Conservation (phyloP, 2,329 filamentous ascomycete genomes). For the Calonectria pauciramosa region DNA sequence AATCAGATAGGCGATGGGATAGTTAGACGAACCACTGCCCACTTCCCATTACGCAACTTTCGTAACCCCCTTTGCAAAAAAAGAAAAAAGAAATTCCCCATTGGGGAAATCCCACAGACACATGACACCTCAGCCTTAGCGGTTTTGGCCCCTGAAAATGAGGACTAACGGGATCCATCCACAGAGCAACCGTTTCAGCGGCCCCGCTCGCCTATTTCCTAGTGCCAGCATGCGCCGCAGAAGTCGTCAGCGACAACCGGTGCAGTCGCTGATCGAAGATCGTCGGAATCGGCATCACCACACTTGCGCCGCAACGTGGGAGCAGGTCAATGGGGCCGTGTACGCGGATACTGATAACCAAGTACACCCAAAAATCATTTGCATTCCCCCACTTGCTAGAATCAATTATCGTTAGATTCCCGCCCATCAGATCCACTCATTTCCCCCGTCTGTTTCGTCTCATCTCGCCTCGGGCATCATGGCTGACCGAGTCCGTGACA, state of each 20-base stretch:
- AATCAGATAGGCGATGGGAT: neutral
- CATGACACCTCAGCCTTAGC: neutral
- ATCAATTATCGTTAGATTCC: neutral
- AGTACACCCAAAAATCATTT: too few relatives aligned
- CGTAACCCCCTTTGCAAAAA: neutral
- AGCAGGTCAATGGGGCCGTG: neutral
- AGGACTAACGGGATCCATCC: neutral
- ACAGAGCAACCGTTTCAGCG: neutral
- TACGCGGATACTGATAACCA: neutral
- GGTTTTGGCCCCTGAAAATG: neutral
- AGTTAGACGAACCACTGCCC: neutral
- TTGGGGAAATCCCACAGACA: neutral
- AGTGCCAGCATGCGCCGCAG: neutral
- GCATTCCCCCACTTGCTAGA: too few relatives aligned
- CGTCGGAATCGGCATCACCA: neutral
- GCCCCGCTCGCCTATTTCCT: slow-evolving; percentile 1
- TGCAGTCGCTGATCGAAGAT: neutral
- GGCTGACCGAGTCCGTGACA: neutral
- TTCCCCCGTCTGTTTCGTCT: neutral
- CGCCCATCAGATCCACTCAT: neutral
- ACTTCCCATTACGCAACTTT: neutral
- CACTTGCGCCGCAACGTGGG: neutral
- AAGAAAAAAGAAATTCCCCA: neutral
- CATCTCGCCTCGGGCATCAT: neutral
- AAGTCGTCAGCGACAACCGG: neutral